Evolutionary conservation across 2,329 filamentous ascomycete genomes (phyloP).

Genomic region (Aspergillus glaucus): DNA sequence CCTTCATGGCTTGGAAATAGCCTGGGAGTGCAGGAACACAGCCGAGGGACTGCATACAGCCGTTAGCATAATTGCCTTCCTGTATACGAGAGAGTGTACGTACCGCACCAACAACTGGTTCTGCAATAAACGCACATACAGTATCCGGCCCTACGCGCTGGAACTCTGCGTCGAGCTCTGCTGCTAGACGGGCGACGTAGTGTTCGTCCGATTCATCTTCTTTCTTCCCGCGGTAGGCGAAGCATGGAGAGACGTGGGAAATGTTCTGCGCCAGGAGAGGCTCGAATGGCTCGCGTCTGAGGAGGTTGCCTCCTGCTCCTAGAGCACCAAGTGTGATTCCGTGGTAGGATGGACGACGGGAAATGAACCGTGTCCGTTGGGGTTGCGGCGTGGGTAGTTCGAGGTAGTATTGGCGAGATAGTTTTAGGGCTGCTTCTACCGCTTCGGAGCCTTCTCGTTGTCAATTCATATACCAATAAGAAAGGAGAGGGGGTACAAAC

Average conservation of each 20-base stretch:
- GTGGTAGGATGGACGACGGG: slow-evolving; percentile 61
- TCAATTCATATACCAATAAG: background rate
- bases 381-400: slow-evolving; percentile 50
- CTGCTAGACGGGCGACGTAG: slow-evolving; percentile 56
- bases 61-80: background rate
- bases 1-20: slow-evolving; percentile 63
- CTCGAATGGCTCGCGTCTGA: slow-evolving; percentile 57
- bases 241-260: slow-evolving; percentile 60
- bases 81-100: slow-evolving; percentile 20
- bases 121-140: slow-evolving; percentile 66
- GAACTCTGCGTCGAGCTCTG: slow-evolving; percentile 64
- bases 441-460: slow-evolving; percentile 55
- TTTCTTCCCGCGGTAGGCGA: slow-evolving; percentile 54
- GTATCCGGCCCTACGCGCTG: slow-evolving; percentile 56
- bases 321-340: slow-evolving; percentile 64
- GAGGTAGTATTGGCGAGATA: slow-evolving; percentile 60
- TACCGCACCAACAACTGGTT: slow-evolving; percentile 66
- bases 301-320: slow-evolving; percentile 56
- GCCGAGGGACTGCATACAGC: slow-evolving; percentile 51
- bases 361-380: slow-evolving; percentile 56
- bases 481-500: slow-evolving; percentile 22
- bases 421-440: slow-evolving; percentile 62
- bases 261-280: slow-evolving; percentile 52
- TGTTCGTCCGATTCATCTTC: slow-evolving; percentile 49
- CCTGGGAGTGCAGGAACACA: slow-evolving; percentile 61